Evolutionary conservation across 345 rosid species (phyloP).

Genomic region (Moricandia arvensis): DNA sequence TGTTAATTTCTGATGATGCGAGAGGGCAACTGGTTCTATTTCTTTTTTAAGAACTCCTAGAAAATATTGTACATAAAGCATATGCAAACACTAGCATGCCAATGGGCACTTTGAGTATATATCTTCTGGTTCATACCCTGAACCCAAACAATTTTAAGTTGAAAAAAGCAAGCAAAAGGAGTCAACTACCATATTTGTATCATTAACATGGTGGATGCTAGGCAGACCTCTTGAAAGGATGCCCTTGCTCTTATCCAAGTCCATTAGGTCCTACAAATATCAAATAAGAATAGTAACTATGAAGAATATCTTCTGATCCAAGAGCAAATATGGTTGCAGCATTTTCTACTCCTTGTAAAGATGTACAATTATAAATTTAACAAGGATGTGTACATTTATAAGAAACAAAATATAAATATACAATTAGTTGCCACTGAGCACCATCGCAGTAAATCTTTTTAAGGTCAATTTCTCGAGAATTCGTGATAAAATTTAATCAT

Average conservation of each 20-base stretch:
- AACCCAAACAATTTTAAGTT: not conserved
- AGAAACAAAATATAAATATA: not conserved
- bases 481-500: not conserved
- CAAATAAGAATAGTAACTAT: not conserved
- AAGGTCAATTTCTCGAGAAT: not conserved
- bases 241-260: conserved; percentile 67
- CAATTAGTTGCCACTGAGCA: not conserved
- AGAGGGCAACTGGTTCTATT: not conserved
- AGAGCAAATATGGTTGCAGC: conserved; percentile 2
- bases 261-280: conserved; percentile 72
- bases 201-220: conserved; percentile 73
- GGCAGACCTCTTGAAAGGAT: conserved; percentile 74
- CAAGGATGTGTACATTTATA: not conserved
- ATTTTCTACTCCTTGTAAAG: conserved; percentile 9
- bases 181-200: conserved; percentile 64
- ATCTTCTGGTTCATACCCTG: not conserved
- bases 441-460: not conserved
- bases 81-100: conserved; percentile 6
- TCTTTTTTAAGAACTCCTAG: not conserved
- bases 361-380: not conserved
- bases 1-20: conserved; percentile 7
- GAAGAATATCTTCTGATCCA: conserved; percentile 4
- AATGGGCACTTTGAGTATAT: not conserved
- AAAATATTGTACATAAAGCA: conserved; percentile 7
- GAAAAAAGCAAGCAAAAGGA: not conserved